phyloP scores from a whole-genome alignment of 2,329 filamentous ascomycete species.

The Raffaelea albimanens region DNA sequence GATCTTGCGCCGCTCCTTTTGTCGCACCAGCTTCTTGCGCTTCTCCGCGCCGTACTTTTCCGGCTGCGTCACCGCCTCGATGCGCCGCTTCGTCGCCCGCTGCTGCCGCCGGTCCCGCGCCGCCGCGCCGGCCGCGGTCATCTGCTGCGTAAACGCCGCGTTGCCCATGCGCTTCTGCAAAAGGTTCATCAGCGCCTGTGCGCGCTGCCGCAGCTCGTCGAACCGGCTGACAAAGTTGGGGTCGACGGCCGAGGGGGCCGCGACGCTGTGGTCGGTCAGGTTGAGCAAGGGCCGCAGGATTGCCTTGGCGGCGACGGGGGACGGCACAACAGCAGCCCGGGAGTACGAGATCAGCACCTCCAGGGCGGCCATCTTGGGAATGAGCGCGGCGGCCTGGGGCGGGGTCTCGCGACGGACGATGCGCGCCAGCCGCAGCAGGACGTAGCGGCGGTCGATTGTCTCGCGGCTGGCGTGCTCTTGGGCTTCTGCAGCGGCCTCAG shows the following conservation, averaged over 20 bases:
- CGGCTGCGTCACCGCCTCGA: constrained; percentile 76
- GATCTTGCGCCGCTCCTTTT: constrained; percentile 74
- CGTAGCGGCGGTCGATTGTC: constrained; percentile 46
- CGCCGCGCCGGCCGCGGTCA: constrained; percentile 63
- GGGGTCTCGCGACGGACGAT: constrained; percentile 69
- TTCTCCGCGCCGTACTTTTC: constrained; percentile 72
- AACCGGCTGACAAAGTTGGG: constrained; percentile 59
- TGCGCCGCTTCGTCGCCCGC: constrained; percentile 74
- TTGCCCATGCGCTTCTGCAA: constrained; percentile 80
- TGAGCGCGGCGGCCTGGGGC: constrained; percentile 52
- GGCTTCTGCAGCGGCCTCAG: not conserved
- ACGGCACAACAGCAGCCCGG: constrained; percentile 37
- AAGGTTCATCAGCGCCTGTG: constrained; percentile 69
- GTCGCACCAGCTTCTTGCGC: constrained; percentile 73
- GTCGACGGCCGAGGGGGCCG: constrained; percentile 61
- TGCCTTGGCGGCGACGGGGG: constrained; percentile 43
- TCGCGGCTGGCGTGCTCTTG: constrained; percentile 10
- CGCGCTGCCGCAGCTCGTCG: constrained; percentile 60
- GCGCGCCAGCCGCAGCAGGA: constrained; percentile 69
- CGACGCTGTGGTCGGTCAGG: constrained; percentile 71
- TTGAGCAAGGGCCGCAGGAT: constrained; percentile 61
- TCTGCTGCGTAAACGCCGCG: constrained; percentile 63
- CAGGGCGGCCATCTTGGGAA: constrained; percentile 67
- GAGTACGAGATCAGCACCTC: constrained; percentile 64
- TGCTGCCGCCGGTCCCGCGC: constrained; percentile 65